A percentile compares a stretch with the other conserved stretches of the same genome.
Conservation (phyloP, 495 filamentous ascomycete genomes). For the Tuber magnatum region DNA sequence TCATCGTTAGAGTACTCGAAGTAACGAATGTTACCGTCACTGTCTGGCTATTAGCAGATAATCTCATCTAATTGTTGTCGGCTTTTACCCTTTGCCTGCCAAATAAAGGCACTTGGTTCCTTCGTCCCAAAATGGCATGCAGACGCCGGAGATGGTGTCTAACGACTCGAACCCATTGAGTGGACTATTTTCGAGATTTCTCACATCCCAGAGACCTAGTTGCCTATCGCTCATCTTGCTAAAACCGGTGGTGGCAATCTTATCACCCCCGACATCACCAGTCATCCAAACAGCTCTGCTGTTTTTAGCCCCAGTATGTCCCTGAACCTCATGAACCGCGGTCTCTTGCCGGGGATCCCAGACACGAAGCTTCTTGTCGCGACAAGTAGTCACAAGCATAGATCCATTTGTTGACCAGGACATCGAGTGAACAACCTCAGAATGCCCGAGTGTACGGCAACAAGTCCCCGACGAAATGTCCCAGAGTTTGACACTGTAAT, state of each 20-base stretch:
- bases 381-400: conserved; percentile 82
- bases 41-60: conserved; percentile 42
- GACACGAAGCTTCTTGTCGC: conserved; percentile 94
- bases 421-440: conserved; percentile 86
- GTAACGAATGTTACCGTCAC: conserved; percentile 97
- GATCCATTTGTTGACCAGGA: conserved; percentile 93
- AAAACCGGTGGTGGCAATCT: conserved; percentile 93
- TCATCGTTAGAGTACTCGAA: conserved; percentile 97
- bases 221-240: conserved; percentile 97
- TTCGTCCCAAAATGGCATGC: conserved; percentile 99
- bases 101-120: conserved; percentile 86
- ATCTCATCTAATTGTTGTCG: conserved; percentile 5
- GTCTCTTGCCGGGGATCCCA: conserved; percentile 95
- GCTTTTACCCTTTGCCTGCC: conserved; percentile 78
- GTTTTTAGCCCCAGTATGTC: conserved; percentile 91
- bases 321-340: conserved; percentile 72
- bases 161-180: conserved; percentile 80
- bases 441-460: conserved; percentile 67
- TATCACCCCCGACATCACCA: conserved; percentile 56
- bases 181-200: conserved; percentile 61
- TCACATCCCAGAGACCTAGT: conserved; percentile 89
- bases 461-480: conserved; percentile 75
- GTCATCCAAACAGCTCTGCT: conserved; percentile 86
- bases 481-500: conserved; percentile 93
- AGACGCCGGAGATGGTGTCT: conserved; percentile 92